phyloP scores from a whole-genome alignment of 345 rosid genomes.

The Populus deltoides region DNA sequence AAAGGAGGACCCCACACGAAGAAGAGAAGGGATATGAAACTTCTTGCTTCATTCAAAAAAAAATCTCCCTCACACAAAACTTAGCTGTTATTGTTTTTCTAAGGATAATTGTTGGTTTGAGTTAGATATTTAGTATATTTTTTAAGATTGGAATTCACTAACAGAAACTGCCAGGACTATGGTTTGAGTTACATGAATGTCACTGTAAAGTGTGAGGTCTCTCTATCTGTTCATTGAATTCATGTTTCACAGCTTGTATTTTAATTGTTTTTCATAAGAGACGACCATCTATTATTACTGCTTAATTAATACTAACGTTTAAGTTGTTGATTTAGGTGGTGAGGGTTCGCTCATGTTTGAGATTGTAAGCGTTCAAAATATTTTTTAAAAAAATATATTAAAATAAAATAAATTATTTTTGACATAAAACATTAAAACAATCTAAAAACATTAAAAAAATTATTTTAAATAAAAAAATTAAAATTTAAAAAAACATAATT shows the following conservation, averaged over 20 bases:
- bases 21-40: conserved; percentile 30
- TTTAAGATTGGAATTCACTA: conserved; percentile 3
- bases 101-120: conserved; percentile 4
- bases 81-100: conserved; percentile 10
- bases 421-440: fast-evolving
- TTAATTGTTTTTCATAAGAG: not conserved
- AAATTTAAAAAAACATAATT: too few relatives aligned
- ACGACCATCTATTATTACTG: too few relatives aligned
- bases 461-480: too few relatives aligned
- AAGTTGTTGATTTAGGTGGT: too few relatives aligned
- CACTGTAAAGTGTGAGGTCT: not conserved
- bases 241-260: not conserved
- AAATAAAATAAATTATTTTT: too few relatives aligned
- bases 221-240: not conserved
- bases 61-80: conserved; percentile 1
- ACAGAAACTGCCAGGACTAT: conserved; percentile 14
- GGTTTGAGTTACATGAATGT: conserved; percentile 5
- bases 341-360: too few relatives aligned
- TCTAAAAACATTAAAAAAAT: too few relatives aligned
- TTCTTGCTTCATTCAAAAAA: conserved; percentile 5
- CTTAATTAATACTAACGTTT: too few relatives aligned
- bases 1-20: conserved; percentile 4
- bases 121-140: conserved; percentile 10
- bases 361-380: too few relatives aligned
- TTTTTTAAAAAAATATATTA: too few relatives aligned